Evolutionary conservation across 805 yeast species (phyloP).

Genomic region (Teunomyces tritomae): DNA sequence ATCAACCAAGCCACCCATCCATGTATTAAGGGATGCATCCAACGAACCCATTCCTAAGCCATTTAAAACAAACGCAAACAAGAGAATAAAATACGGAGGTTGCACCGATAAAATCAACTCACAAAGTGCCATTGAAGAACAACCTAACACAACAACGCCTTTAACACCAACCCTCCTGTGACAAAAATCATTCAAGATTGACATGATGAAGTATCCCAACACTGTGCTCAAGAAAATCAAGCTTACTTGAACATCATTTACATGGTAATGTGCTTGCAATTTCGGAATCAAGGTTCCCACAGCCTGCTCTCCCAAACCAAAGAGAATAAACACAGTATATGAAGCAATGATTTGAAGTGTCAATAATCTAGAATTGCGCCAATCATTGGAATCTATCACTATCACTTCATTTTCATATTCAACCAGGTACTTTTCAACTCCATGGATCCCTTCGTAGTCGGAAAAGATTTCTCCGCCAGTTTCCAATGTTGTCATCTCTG

Average conservation of each 20-base stretch:
- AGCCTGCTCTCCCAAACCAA: conserved; percentile 62
- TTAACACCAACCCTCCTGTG: conserved; percentile 47
- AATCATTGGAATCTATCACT: conserved; percentile 37
- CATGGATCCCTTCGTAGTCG: conserved; percentile 1
- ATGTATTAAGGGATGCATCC: conserved; percentile 56
- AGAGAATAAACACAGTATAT: conserved; percentile 39
- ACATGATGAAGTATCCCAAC: conserved; percentile 54
- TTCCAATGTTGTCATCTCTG: background rate
- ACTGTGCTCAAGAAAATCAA: conserved; percentile 51
- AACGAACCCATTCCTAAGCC: conserved; percentile 59
- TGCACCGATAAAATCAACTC: conserved; percentile 38
- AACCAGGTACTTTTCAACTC: background rate
- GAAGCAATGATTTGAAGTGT: conserved; percentile 43
- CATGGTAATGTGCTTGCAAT: conserved; percentile 44
- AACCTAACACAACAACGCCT: conserved; percentile 42
- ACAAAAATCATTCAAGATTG: conserved; percentile 43
- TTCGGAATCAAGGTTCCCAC: conserved; percentile 59
- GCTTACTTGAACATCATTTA: conserved; percentile 49
- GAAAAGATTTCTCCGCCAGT: background rate
- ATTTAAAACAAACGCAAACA: conserved; percentile 34
- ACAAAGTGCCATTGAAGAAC: conserved; percentile 30
- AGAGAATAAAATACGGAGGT: conserved; percentile 43
- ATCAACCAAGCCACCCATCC: conserved; percentile 47
- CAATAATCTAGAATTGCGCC: conserved; percentile 35
- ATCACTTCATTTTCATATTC: conserved; percentile 23